Percentiles rank a stretch among this genome's conserved stretches.
These are phyloP conservation scores for Paecilomyces dactylethromorphus DNA, from an alignment of 2,329 filamentous ascomycete genomes.

Conservation along the genomic window DNA sequence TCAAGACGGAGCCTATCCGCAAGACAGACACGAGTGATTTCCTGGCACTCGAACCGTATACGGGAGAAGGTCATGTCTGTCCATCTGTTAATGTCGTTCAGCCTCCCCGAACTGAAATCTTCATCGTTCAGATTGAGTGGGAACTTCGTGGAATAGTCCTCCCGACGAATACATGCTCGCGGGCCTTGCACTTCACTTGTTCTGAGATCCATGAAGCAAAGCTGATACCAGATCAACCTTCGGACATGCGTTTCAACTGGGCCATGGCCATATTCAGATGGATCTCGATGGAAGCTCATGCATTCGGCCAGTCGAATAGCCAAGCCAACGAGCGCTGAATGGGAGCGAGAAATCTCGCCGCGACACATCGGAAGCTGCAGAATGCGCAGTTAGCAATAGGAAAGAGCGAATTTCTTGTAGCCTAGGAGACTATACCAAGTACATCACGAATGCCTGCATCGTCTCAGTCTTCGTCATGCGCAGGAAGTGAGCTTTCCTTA, in stretches of 20 bases:
- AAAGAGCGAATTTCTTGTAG: background rate
- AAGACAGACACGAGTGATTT: constrained; percentile 66
- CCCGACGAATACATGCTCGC: constrained; percentile 61
- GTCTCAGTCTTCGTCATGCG: constrained; percentile 67
- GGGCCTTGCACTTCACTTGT: constrained; percentile 71
- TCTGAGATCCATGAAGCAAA: constrained; percentile 69
- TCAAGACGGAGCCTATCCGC: constrained; percentile 62
- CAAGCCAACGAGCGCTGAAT: constrained; percentile 65
- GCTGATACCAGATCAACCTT: constrained; percentile 68
- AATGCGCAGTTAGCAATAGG: background rate
- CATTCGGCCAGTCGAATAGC: constrained; percentile 70
- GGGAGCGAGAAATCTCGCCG: constrained; percentile 64
- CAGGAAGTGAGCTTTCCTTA: constrained; percentile 64
- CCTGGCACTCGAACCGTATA: constrained; percentile 66
- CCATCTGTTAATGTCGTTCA: constrained; percentile 49
- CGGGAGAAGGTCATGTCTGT: constrained; percentile 62
- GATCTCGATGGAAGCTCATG: constrained; percentile 69
- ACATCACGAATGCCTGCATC: constrained; percentile 70
- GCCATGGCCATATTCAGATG: constrained; percentile 57
- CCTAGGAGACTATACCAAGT: constrained; percentile 47
- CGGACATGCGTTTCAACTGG: constrained; percentile 66
- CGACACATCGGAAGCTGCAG: constrained; percentile 62
- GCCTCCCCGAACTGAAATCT: constrained; percentile 45
- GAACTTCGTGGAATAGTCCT: constrained; percentile 68
- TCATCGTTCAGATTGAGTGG: constrained; percentile 65